Evolutionary conservation across 495 filamentous ascomycete genomes (phyloP).

Genomic region (Aspergillus homomorphus): DNA sequence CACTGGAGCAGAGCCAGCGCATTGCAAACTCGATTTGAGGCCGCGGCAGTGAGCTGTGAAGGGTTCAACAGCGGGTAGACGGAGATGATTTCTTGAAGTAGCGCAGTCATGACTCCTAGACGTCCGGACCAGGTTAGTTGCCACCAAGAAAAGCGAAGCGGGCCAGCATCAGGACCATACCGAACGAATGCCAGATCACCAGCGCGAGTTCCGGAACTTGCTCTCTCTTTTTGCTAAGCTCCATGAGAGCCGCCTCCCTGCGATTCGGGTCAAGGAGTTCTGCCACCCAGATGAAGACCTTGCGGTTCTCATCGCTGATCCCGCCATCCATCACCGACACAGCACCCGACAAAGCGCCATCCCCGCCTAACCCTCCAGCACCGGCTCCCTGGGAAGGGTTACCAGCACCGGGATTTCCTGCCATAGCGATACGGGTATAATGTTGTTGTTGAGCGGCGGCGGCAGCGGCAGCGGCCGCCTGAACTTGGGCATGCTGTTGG

Average conservation of each 20-base stretch:
- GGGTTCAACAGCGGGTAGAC: slow-evolving; percentile 96
- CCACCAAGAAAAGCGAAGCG: slow-evolving; percentile 15
- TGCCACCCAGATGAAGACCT: slow-evolving; percentile 88
- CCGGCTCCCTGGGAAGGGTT: slow-evolving; percentile 40
- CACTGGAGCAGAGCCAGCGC: slow-evolving; percentile 95
- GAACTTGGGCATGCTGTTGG: slow-evolving; percentile 57
- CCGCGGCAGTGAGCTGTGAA: slow-evolving; percentile 92
- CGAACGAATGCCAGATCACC: slow-evolving; percentile 98
- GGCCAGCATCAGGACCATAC: slow-evolving; percentile 49
- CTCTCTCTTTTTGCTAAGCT: slow-evolving; percentile 97
- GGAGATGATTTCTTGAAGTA: slow-evolving; percentile 98
- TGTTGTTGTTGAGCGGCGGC: slow-evolving; percentile 72
- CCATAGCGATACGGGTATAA: slow-evolving; percentile 71
- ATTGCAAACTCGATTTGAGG: slow-evolving; percentile 97
- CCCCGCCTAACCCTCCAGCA: slow-evolving; percentile 47
- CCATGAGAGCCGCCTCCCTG: slow-evolving; percentile 85
- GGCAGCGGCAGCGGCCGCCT: slow-evolving; percentile 61
- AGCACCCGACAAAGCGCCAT: slow-evolving; percentile 48
- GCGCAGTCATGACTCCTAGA: slow-evolving; percentile 93
- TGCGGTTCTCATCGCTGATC: slow-evolving; percentile 85
- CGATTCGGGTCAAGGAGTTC: slow-evolving; percentile 86
- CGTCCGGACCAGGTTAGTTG: slow-evolving; percentile 21
- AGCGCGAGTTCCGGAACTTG: slow-evolving; percentile 95
- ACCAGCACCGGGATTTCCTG: slow-evolving; percentile 45
- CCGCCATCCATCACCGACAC: slow-evolving; percentile 52